phyloP scores from a whole-genome alignment of 2,329 filamentous ascomycete genomes.

The Xylariaceae sp. region DNA sequence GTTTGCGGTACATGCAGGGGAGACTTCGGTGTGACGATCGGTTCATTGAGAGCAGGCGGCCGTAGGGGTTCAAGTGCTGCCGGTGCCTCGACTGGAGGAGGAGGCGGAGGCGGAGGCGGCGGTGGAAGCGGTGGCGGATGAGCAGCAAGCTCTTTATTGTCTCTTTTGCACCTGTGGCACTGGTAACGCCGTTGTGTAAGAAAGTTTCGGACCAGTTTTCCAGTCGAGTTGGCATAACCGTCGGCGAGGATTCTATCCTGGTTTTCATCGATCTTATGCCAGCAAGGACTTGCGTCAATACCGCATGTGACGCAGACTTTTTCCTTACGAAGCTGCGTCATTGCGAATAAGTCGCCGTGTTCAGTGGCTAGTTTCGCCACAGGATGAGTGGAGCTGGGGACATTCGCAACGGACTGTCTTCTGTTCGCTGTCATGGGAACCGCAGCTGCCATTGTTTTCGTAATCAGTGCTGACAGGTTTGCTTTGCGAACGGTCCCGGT shows the following conservation, averaged over 20 bases:
- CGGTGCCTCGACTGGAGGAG: conserved; percentile 28
- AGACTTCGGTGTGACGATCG: conserved; percentile 25
- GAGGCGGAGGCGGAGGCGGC: not conserved
- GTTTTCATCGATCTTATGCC: conserved; percentile 57
- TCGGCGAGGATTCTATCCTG: conserved; percentile 50
- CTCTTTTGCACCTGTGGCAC: conserved; percentile 69
- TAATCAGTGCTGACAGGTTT: conserved; percentile 63
- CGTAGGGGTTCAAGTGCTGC: conserved; percentile 26
- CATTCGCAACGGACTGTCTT: conserved; percentile 51
- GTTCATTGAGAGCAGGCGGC: conserved; percentile 26
- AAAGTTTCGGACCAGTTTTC: conserved; percentile 54
- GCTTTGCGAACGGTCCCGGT: conserved; percentile 93
- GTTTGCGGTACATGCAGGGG: conserved; percentile 24
- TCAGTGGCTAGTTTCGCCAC: conserved; percentile 28
- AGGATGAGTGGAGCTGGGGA: conserved; percentile 26
- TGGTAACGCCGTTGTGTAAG: conserved; percentile 59
- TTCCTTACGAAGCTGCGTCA: conserved; percentile 37
- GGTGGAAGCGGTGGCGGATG: conserved; percentile 19
- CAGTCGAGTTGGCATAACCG: conserved; percentile 46
- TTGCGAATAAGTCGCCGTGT: conserved; percentile 25
- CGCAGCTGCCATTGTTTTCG: conserved; percentile 46
- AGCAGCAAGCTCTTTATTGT: conserved; percentile 41
- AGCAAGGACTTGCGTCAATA: conserved; percentile 67
- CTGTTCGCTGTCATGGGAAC: conserved; percentile 41
- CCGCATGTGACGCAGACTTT: conserved; percentile 60